A percentile compares a stretch with the other conserved stretches of the same genome.
These are phyloP conservation scores for Trebouxia gelatinosa DNA, from an alignment of 163 green algal species.

Conservation along the genomic window DNA sequence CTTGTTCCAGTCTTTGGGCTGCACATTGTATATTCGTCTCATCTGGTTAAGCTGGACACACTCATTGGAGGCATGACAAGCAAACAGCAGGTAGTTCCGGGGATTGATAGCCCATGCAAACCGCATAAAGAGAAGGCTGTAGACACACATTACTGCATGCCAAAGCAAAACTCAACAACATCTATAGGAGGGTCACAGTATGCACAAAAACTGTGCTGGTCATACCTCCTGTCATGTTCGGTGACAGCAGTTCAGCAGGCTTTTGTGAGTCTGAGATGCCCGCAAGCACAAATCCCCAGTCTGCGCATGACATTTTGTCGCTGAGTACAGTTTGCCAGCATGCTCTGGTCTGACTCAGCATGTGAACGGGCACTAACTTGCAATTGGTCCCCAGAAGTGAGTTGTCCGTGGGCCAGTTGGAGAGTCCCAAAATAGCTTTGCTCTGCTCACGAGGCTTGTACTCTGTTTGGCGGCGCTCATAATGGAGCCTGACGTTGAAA, in stretches of 20 bases:
- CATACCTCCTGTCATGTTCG: slow-evolving; percentile 64
- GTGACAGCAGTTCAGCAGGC: slow-evolving; percentile 58
- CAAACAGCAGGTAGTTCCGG: slow-evolving; percentile 77
- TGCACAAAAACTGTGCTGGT: too few relatives aligned
- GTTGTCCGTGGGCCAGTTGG: slow-evolving; percentile 6
- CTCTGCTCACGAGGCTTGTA: background rate
- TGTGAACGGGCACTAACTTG: too few relatives aligned
- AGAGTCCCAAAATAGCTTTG: background rate
- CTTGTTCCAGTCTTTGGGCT: slow-evolving; percentile 20
- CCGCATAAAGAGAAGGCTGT: slow-evolving; percentile 82
- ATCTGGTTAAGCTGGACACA: slow-evolving; percentile 75
- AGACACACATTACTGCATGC: slow-evolving; percentile 64
- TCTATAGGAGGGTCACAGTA: too few relatives aligned
- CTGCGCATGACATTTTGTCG: slow-evolving; percentile 67
- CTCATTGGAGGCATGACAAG: slow-evolving; percentile 78
- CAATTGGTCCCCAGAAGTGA: slow-evolving; percentile 18
- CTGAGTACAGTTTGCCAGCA: too few relatives aligned
- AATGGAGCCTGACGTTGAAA: too few relatives aligned
- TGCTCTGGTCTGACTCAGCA: too few relatives aligned
- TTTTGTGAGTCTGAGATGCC: slow-evolving; percentile 70
- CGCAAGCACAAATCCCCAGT: slow-evolving; percentile 73
- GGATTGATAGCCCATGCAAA: slow-evolving; percentile 80
- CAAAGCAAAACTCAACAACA: too few relatives aligned
- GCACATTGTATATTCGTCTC: slow-evolving; percentile 35
- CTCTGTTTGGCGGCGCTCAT: slow-evolving; percentile 2